Base-by-base conservation (phyloP, 495 filamentous ascomycete genomes). In the Trichoderma orchidacearum region DNA sequence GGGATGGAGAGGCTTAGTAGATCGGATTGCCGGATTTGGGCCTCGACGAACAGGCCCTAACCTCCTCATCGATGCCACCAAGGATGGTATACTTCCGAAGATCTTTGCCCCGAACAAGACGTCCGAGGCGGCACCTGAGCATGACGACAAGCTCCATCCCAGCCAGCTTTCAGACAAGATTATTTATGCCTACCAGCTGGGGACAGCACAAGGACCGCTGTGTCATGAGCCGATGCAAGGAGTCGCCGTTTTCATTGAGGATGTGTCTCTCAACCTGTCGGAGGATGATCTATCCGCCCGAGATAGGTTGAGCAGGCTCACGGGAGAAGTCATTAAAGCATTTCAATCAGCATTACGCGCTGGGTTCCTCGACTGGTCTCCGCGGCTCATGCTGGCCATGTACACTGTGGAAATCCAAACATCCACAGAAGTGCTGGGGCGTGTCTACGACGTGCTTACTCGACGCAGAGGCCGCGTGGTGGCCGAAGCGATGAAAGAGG, bases 401-500 rank as follows among this genome's bases (percentile, higher is more conserved):
- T 98, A 98, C 73, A 89, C 84, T 55, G 92, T 89, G 67, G 92
- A 96, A 64, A 96, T 98, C 62, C 94, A 97, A 77, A 89, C 92
- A 53, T 89, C 87, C 35, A 89, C 90, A 64, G 92, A 96, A 72
- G 93, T 96, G 57, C 83, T 98, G 15, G 93, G 93, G 30, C 85
- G 88, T 51, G 93, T 96, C 51, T 97, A 98, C 75, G 86, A 83
- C 58, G 90, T 95, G 5, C 85, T 98, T 15, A 95, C 90, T 31
- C 85, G 89, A 3, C 89, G 94, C 13, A 86, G 91, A 30, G 93
- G 94, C 30, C 85, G 84, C 51, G 94, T 97, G 35, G 81, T 91
- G 29, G 86, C 86, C 11, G 93, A 98, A 65, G 76, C 84, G 35
- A 85, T 97, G 77, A 93, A 95, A 66, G 90, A 95, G 70, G 93